phyloP scores from a whole-genome alignment of 2,329 filamentous ascomycete species.

The Fusarium armeniacum region DNA sequence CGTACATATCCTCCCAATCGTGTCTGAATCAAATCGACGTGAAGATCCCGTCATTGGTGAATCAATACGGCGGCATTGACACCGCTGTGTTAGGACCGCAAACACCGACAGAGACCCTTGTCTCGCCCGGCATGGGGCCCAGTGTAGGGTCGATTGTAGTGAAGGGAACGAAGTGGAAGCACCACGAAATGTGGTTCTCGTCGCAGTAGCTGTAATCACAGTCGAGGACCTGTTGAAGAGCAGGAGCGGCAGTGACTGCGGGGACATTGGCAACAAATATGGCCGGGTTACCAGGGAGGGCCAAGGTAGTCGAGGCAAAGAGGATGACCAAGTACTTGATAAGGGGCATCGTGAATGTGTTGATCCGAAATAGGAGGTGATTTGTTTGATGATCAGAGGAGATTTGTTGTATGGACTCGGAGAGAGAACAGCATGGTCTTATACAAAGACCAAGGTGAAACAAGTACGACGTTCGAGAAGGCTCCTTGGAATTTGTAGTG shows the following conservation, averaged over 20 bases:
- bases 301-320: constrained; percentile 19
- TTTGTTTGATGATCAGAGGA: not conserved
- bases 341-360: constrained; percentile 18
- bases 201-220: constrained; percentile 58
- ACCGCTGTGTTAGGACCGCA: constrained; percentile 44
- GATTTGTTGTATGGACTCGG: not conserved
- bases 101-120: constrained; percentile 51
- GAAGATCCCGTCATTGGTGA: not conserved
- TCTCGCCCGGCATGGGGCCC: constrained; percentile 57
- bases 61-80: constrained; percentile 5
- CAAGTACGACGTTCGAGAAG: constrained; percentile 22
- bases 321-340: constrained; percentile 20
- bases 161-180: constrained; percentile 58
- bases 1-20: not conserved
- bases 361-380: not conserved
- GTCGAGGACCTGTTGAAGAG: constrained; percentile 36
- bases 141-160: constrained; percentile 53
- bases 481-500: not conserved
- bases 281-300: constrained; percentile 18
- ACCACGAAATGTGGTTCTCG: constrained; percentile 54
- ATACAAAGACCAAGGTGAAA: not conserved
- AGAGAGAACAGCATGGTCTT: constrained; percentile 4
- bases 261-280: constrained; percentile 5
- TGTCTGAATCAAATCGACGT: not conserved
- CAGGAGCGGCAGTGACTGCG: constrained; percentile 21